These are phyloP conservation scores for Neurospora africana DNA, from an alignment of 495 filamentous ascomycete genomes.

Conservation along the genomic window DNA sequence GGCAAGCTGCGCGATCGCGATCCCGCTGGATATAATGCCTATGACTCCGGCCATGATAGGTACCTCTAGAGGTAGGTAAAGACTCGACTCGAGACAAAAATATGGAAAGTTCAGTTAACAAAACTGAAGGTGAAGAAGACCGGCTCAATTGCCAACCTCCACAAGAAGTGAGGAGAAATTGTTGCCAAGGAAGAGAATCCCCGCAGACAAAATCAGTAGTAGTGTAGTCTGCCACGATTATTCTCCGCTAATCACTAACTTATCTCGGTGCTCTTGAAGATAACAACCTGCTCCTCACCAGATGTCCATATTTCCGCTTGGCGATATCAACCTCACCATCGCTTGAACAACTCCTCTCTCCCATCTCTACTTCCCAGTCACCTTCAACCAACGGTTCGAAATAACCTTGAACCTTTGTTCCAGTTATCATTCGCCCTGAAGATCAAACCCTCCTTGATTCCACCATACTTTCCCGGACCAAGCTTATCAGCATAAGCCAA, in stretches of 20 bases:
- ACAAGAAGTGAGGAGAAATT: neutral
- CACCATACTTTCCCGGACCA: constrained; percentile 1
- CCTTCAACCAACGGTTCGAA: constrained; percentile 14
- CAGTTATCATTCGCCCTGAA: constrained; percentile 6
- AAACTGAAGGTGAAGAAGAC: neutral
- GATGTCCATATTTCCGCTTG: neutral
- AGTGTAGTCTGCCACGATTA: no score
- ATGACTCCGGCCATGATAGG: neutral
- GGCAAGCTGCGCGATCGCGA: neutral
- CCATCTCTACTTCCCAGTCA: constrained; percentile 3
- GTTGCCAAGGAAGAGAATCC: neutral
- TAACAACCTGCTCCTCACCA: neutral
- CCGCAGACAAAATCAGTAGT: no score
- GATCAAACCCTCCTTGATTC: constrained; percentile 10
- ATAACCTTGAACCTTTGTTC: constrained; percentile 13
- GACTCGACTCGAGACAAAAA: neutral
- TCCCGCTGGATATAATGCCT: neutral
- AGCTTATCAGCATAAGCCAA: constrained; percentile 8
- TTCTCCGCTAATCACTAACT: no score
- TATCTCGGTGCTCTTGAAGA: neutral
- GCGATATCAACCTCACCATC: neutral
- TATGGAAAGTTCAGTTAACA: no score
- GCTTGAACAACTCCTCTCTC: neutral
- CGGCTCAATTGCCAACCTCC: neutral
- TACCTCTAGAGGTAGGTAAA: no score